Evolutionary conservation across 129 eudicot genomes (phyloP), one percentile per base, ranked within the genome.

Genomic region (Chrysanthemum makinoi): DNA sequence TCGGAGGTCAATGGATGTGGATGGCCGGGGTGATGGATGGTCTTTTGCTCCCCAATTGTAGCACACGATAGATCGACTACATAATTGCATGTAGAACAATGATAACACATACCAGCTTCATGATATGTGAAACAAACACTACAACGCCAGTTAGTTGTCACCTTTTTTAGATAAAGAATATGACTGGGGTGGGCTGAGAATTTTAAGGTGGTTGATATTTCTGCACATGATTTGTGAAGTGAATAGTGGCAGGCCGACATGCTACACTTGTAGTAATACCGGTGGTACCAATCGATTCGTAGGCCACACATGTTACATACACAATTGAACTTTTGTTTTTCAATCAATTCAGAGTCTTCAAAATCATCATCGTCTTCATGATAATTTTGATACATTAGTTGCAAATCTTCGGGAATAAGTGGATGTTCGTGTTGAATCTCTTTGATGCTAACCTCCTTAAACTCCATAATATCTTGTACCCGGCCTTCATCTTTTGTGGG

Each of bases 221-320:
- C 60, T 2, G 35, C 0, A 50, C 72, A 67, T 48, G 26, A 67
- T 15, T 67, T 26, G 43, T 67, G 72, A 46, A 67, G 19, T 10
- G 59, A 12, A 20, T 67, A 67, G 9, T 50, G 15, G 8, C 72
- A 50, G 15, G 48, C 24, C 72, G 28, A 22, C 46, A 0, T 30
- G 35, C 61, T 24, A 67, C 72, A 50, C 20, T 67, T 67, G 44
- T 49, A 67, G 60, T 68, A 68, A 68, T 68, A 68, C 3, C 61
- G 61, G 48, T 68, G 72, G 59, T 68, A 68, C 72, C 72, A 68
- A 47, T 51, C 49, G 24, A 68, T 51, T 49, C 49, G 4, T 51
- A 11, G 15, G n/a, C 11, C 72, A 51, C 72, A 51, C 60, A 33
- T 2, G 28, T 50, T 14, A 49, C 60, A 67, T 49, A 24, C 8